phyloP scores from a whole-genome alignment of 164 flowering plant genomes.

The Stephania yunnanensis region DNA sequence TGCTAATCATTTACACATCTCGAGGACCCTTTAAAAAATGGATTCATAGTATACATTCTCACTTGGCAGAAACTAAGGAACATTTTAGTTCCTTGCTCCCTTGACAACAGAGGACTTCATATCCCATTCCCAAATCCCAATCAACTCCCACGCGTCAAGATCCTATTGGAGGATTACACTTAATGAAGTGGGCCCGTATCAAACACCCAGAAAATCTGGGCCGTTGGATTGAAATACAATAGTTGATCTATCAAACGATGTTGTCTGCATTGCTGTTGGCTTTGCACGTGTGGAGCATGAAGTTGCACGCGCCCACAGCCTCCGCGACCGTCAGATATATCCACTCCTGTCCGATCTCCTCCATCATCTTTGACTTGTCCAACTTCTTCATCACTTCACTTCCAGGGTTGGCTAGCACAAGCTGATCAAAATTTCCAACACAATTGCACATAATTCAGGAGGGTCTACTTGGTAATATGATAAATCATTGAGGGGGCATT shows the following conservation, averaged over 20 bases:
- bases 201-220: background rate
- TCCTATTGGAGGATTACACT: background rate
- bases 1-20: too few relatives aligned
- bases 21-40: too few relatives aligned
- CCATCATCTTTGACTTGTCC: conserved; percentile 48
- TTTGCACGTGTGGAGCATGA: conserved; percentile 50
- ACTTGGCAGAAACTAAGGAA: too few relatives aligned
- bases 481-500: too few relatives aligned
- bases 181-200: too few relatives aligned
- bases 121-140: background rate
- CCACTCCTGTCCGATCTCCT: conserved; percentile 56
- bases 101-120: background rate
- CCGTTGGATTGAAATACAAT: background rate
- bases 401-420: conserved; percentile 64
- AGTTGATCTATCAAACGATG: conserved; percentile 22
- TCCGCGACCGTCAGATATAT: conserved; percentile 60
- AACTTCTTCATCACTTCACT: conserved; percentile 78
- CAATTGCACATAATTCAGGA: background rate
- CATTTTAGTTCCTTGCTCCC: background rate
- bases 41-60: too few relatives aligned
- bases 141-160: background rate
- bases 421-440: conserved; percentile 24
- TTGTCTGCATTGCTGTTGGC: conserved; percentile 4
- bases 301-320: conserved; percentile 67
- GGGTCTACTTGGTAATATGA: too few relatives aligned